phyloP scores from a whole-genome alignment of 1,284 basidiomycete species.

The Cutaneotrichosporon dermatis region DNA sequence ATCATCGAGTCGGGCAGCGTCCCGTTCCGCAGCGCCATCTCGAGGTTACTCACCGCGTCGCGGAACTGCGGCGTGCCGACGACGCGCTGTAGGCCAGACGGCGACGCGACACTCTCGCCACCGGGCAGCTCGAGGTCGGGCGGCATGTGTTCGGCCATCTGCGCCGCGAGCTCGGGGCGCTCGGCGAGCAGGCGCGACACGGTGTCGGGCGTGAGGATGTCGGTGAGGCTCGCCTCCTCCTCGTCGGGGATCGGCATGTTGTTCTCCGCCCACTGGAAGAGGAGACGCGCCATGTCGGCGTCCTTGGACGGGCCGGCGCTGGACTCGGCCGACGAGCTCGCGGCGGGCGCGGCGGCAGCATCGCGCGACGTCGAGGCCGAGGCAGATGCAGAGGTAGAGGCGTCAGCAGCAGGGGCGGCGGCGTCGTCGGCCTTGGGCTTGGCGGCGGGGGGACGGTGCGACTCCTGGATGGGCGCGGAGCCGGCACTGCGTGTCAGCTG shows the following conservation, averaged over 20 bases:
- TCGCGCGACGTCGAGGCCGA: constrained; percentile 15
- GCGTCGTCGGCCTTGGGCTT: constrained; percentile 6
- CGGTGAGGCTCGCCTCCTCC: constrained; percentile 36
- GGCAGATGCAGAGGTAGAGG: constrained; percentile 4
- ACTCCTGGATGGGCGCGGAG: constrained; percentile 19
- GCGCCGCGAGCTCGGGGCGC: constrained; percentile 27
- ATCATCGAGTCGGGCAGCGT: constrained; percentile 43
- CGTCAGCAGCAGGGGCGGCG: constrained; percentile 7
- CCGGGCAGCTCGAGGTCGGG: constrained; percentile 26
- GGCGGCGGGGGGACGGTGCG: constrained; percentile 20
- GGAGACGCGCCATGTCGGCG: constrained; percentile 36
- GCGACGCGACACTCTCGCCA: constrained; percentile 14
- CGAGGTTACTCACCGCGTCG: constrained; percentile 43
- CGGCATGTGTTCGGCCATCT: constrained; percentile 39
- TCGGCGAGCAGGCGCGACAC: constrained; percentile 32
- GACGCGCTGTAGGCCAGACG: constrained; percentile 37
- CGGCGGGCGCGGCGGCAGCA: constrained; percentile 22
- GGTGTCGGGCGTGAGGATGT: constrained; percentile 40
- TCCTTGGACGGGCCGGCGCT: constrained; percentile 10
- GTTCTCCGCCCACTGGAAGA: constrained; percentile 36
- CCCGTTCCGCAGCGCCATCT: constrained; percentile 44
- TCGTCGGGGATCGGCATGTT: constrained; percentile 22
- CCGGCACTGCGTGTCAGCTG: constrained; percentile 1
- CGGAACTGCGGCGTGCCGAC: constrained; percentile 44
- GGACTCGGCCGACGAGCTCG: constrained; percentile 26